Conservation (phyloP, 1,284 basidiomycete genomes). For the Golubevia pallescens region DNA sequence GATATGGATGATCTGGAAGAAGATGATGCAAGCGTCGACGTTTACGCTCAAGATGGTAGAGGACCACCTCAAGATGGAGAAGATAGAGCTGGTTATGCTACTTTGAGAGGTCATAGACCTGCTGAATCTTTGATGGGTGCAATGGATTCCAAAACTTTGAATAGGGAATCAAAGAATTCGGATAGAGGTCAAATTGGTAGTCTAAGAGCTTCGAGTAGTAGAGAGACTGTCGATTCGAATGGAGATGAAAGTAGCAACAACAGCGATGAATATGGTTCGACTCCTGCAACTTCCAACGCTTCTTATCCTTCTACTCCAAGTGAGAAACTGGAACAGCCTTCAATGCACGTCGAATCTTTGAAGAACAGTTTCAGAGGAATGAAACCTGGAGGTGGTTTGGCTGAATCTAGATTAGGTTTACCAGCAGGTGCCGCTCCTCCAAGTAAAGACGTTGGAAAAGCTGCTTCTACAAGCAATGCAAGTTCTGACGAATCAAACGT, state of each 20-base stretch:
- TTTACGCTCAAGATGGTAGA: slow-evolving; percentile 41
- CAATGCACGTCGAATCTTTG: slow-evolving; percentile 40
- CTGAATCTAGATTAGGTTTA: not conserved
- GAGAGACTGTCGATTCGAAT: slow-evolving; percentile 2
- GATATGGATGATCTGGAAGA: slow-evolving; percentile 70
- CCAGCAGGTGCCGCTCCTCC: slow-evolving; percentile 3
- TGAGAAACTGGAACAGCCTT: slow-evolving; percentile 13
- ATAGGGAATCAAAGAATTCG: not conserved
- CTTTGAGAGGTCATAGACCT: slow-evolving; percentile 37
- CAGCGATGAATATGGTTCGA: slow-evolving; percentile 2
- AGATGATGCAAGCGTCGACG: slow-evolving; percentile 59
- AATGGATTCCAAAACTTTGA: slow-evolving; percentile 23
- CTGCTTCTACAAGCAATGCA: slow-evolving; percentile 7
- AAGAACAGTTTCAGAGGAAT: slow-evolving; percentile 33
- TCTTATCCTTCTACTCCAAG: slow-evolving; percentile 27
- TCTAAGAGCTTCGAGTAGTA: slow-evolving; percentile 10
- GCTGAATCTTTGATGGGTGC: slow-evolving; percentile 34
- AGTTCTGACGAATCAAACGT: slow-evolving; percentile 11
- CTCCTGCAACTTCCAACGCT: slow-evolving; percentile 37
- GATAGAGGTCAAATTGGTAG: slow-evolving; percentile 10
- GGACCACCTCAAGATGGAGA: slow-evolving; percentile 56
- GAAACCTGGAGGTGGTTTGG: slow-evolving; percentile 20
- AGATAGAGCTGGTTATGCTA: slow-evolving; percentile 58
- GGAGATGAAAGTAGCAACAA: not conserved
- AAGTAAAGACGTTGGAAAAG: slow-evolving; percentile 13